A percentile compares a stretch with the other conserved stretches of the same genome.
Evolutionary conservation across 129 eudicot genomes (phyloP).

Genomic region (Helianthus annuus): DNA sequence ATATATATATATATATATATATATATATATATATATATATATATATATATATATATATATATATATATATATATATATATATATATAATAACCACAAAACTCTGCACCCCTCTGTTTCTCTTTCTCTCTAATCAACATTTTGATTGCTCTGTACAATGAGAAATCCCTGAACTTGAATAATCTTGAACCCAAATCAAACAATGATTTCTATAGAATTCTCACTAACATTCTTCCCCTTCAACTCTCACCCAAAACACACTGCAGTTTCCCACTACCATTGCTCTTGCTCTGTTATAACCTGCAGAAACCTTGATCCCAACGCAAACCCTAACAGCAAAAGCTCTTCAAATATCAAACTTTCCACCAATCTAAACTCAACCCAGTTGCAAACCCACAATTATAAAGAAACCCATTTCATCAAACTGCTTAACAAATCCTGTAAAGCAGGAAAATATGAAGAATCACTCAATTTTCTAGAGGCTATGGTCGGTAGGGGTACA

Average conservation of each 20-base stretch:
- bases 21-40: no score
- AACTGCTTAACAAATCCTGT: slow-evolving; percentile 56
- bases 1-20: no score
- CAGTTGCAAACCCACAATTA: slow-evolving; percentile 42
- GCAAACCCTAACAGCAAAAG: slow-evolving; percentile 19
- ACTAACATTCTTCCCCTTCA: slow-evolving; percentile 42
- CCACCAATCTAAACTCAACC: slow-evolving; percentile 37
- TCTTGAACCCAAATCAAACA: slow-evolving; percentile 10
- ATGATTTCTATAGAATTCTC: slow-evolving; percentile 47
- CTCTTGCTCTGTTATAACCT: slow-evolving; percentile 29
- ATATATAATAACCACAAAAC: no score
- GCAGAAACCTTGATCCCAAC: slow-evolving; percentile 36
- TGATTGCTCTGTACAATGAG: slow-evolving; percentile 3
- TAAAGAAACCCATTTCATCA: slow-evolving; percentile 56
- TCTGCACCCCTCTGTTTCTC: not conserved
- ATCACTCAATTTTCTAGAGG: slow-evolving; percentile 60
- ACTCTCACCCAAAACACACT: slow-evolving; percentile 37
- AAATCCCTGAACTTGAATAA: slow-evolving; percentile 19
- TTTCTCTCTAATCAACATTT: not conserved
- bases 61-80: no score
- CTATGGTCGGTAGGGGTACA: slow-evolving; percentile 59
- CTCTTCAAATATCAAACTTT: slow-evolving; percentile 35
- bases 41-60: no score
- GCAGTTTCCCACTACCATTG: slow-evolving; percentile 27
- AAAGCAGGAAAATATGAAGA: slow-evolving; percentile 66